Percentiles rank a stretch among this genome's conserved stretches.
Conservation (phyloP, 208 protist species). For the Wallacemonas collosoma region DNA sequence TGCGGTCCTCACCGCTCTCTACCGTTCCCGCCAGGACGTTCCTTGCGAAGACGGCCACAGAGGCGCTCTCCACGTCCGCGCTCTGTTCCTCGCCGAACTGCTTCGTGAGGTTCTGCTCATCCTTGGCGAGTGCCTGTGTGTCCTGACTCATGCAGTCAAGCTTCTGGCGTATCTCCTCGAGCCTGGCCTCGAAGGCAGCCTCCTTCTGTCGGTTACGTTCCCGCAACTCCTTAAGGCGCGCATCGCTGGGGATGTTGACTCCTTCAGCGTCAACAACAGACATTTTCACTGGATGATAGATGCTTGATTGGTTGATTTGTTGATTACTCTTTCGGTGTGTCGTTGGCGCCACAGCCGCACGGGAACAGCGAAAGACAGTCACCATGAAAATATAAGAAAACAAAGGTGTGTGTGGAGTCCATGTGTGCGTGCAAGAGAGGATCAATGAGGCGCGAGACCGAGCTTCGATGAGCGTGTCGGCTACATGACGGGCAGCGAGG, state of each 20-base stretch:
- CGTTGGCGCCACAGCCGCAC: no score
- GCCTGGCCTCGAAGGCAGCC: constrained; percentile 25
- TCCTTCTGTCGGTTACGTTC: constrained; percentile 37
- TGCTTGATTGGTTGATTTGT: not conserved
- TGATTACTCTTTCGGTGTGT: not conserved
- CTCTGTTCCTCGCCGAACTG: constrained; percentile 27
- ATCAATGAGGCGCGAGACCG: not conserved
- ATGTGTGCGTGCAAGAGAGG: no score
- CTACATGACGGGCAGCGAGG: no score
- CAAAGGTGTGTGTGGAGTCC: no score
- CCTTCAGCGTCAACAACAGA: not conserved
- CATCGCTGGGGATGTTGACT: constrained; percentile 18
- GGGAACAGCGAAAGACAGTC: no score
- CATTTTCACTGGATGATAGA: not conserved
- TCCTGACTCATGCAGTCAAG: constrained; percentile 35
- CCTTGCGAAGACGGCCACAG: constrained; percentile 18
- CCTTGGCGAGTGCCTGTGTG: constrained; percentile 32
- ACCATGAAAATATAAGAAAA: no score
- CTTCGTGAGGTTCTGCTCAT: constrained; percentile 29
- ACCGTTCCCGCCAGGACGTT: constrained; percentile 36
- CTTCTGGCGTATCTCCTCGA: constrained; percentile 44
- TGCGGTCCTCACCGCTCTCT: constrained; percentile 39
- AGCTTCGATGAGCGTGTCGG: no score
- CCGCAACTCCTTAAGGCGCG: constrained; percentile 36
- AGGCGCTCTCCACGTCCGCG: not conserved